Conservation (phyloP, 495 filamentous ascomycete genomes). For the Tuber microsphaerosporum region DNA sequence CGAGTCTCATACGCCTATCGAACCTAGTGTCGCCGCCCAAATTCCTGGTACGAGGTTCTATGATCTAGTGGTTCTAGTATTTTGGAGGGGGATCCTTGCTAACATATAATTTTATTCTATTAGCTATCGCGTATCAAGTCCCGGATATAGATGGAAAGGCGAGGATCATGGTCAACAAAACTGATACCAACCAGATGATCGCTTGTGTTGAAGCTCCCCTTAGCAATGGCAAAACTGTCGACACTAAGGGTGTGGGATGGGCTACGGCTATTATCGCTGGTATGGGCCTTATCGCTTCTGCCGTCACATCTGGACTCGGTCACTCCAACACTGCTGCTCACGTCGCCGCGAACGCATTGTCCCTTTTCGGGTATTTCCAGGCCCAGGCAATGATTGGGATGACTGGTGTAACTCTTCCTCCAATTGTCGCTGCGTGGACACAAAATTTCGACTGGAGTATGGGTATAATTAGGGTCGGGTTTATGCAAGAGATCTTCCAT, state of each 20-base stretch:
- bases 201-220: conserved; percentile 84
- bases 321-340: conserved; percentile 97
- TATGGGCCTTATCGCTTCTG: conserved; percentile 72
- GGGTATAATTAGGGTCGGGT: conserved; percentile 84
- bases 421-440: conserved; percentile 87
- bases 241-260: conserved; percentile 86
- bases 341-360: conserved; percentile 85
- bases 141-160: conserved; percentile 91
- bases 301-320: conserved; percentile 71
- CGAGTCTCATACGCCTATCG: conserved; percentile 59
- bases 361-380: conserved; percentile 93
- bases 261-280: conserved; percentile 77
- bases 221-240: conserved; percentile 88
- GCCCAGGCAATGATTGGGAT: conserved; percentile 93
- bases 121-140: conserved; percentile 72
- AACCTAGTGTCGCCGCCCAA: conserved; percentile 49
- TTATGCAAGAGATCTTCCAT: conserved; percentile 79
- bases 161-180: conserved; percentile 66
- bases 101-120: conserved; percentile 9
- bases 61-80: not conserved
- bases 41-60: conserved; percentile 58
- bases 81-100: not conserved
- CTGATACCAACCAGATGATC: conserved; percentile 55
- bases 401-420: conserved; percentile 74
- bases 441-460: conserved; percentile 99